Conservation (phyloP, 805 yeast species). For the Suhomyces vadensis region DNA sequence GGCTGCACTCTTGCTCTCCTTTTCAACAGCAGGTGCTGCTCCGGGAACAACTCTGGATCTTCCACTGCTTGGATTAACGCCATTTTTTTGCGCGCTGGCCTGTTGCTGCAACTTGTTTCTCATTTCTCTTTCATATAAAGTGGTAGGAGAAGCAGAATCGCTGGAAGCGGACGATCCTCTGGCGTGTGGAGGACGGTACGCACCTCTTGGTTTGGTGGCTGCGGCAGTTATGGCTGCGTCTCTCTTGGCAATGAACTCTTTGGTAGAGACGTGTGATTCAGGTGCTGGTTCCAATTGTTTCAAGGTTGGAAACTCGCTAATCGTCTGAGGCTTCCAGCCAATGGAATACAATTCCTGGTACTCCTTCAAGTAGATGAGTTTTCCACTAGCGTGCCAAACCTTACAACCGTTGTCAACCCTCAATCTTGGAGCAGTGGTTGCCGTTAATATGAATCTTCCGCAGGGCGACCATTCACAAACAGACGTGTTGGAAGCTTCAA, state of each 20-base stretch:
- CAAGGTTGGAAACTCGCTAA: constrained; percentile 55
- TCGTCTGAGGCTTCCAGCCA: constrained; percentile 76
- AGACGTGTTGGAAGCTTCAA: constrained; percentile 93
- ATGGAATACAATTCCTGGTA: constrained; percentile 78
- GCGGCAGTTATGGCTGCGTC: constrained; percentile 34
- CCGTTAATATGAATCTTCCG: constrained; percentile 89
- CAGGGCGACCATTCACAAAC: constrained; percentile 98
- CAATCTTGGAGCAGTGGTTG: constrained; percentile 94
- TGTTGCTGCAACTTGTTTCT: constrained; percentile 18
- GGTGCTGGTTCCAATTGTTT: constrained; percentile 56
- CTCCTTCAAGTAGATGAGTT: constrained; percentile 73
- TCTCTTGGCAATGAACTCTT: constrained; percentile 50
- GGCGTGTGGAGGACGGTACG: constrained; percentile 97
- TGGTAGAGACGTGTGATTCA: constrained; percentile 69
- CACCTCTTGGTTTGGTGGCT: constrained; percentile 71
- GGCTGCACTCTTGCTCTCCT: constrained; percentile 63
- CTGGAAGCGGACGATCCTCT: constrained; percentile 40
- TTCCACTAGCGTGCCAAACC: constrained; percentile 90
- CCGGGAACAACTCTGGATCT: constrained; percentile 56
- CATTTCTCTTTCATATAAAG: constrained; percentile 60
- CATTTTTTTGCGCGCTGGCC: constrained; percentile 8
- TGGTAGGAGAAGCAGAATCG: constrained; percentile 38
- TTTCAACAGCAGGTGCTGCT: constrained; percentile 46
- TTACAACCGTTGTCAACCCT: constrained; percentile 95
- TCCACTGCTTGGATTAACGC: constrained; percentile 25